Base-by-base conservation (phyloP, 805 yeast species). In the Torulaspora maleeae region DNA sequence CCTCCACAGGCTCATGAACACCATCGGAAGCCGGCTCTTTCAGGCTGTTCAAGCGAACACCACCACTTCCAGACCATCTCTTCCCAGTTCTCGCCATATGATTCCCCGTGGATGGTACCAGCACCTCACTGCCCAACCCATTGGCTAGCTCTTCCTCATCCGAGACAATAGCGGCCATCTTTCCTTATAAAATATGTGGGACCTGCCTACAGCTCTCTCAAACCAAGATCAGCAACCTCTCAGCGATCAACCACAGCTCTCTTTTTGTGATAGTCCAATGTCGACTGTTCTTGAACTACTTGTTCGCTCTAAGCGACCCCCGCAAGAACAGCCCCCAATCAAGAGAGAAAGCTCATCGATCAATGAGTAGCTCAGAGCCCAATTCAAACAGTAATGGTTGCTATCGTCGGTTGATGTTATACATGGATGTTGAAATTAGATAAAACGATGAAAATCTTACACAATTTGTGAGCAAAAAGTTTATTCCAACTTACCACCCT, bases 401-500 rank as follows among this genome's bases (percentile, higher is more conserved):
- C 36, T 39, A 24, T 34, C 41, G 38, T 35, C 28, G 47, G 20
- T 32, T 32, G 36, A 28, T 44, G 44, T 41, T 44, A 44, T 44
- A 44, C 43, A 42, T 42, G 22, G 41, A 42, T 36, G 41, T 28
- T 42, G 41, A 42, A 34, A 42, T 42, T 42, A 42, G 45, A 27
- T 42, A 42, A 34, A 44, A 48, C 43, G 43, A 44, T 43, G 41
- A 44, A 48, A 28, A 38, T 38, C 29, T 45, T 48, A 48, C 47
- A 48, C 45, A 48, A 39, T 35, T 29, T 36, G 36, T 41, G 49
- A 48, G 42, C 40, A 37, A 44, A 41, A 36, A 44, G 48, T 71
- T 79, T 87, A 88, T 80, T 89, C 95, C 71, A 79, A 79, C 73
- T 86, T 89, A 70, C 98, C 98, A 75, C 97, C 96, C 82, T 91